Conservation (phyloP, 2,329 filamentous ascomycete species). For the Colletotrichum sp. region DNA sequence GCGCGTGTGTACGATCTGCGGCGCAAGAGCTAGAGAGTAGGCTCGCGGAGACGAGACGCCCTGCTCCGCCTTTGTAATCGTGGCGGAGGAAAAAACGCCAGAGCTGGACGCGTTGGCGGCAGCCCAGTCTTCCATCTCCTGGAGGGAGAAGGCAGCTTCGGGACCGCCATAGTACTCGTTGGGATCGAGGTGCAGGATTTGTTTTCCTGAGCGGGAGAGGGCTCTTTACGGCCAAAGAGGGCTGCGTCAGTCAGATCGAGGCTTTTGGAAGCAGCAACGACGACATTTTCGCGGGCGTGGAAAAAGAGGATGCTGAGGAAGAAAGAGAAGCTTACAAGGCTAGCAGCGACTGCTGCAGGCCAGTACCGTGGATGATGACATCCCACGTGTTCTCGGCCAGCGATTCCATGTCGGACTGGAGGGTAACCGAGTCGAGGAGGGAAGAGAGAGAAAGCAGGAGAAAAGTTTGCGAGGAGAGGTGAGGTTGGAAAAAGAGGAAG, state of each 20-base stretch:
- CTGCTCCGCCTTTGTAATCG: slow-evolving; percentile 35
- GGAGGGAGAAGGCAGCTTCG: slow-evolving; percentile 84
- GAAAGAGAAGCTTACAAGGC: slow-evolving; percentile 66
- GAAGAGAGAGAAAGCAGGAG: background rate
- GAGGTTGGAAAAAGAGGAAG: slow-evolving; percentile 21
- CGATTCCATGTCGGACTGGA: slow-evolving; percentile 66
- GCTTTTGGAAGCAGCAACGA: slow-evolving; percentile 22
- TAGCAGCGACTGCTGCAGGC: slow-evolving; percentile 78
- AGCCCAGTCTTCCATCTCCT: slow-evolving; percentile 81
- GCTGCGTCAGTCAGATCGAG: slow-evolving; percentile 76
- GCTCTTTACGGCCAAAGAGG: slow-evolving; percentile 66
- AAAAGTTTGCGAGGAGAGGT: slow-evolving; percentile 16
- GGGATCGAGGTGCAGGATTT: slow-evolving; percentile 86
- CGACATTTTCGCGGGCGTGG: background rate
- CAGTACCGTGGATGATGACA: slow-evolving; percentile 79
- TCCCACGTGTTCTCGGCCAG: slow-evolving; percentile 79
- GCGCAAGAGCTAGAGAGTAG: slow-evolving; percentile 84
- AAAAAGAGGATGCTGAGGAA: slow-evolving; percentile 30
- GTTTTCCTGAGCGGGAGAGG: slow-evolving; percentile 90
- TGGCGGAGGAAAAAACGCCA: slow-evolving; percentile 40
- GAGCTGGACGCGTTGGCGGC: slow-evolving; percentile 37
- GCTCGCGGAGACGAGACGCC: slow-evolving; percentile 67
- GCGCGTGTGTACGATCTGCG: slow-evolving; percentile 84
- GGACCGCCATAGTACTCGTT: slow-evolving; percentile 88
- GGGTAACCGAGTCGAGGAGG: background rate